Base-by-base conservation (phyloP, 2,329 filamentous ascomycete genomes). In the Rutstroemia sp. region DNA sequence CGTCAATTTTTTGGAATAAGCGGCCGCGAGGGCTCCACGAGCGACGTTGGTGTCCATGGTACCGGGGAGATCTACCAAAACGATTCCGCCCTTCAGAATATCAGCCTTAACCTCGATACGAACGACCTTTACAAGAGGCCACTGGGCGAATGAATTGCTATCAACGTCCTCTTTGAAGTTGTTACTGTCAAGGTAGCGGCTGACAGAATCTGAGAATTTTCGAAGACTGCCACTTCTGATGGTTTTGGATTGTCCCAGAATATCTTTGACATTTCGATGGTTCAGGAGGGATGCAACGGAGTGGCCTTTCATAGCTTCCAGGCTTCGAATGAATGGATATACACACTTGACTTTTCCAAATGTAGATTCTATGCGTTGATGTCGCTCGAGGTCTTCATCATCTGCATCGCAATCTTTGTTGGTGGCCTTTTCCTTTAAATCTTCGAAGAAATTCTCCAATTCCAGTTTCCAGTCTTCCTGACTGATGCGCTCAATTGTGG, bases 321-420 rank as follows among this genome's bases (percentile, higher is more conserved):
- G 53, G 12, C 63, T 44, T 21, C 53, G 69, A 52, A 69, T 71
- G 0, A 66, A 53, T 1, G 72, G 72, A 58, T 77, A 77, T 3
- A 77, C 71, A 4, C 71, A 70, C 54, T 71, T 71, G 30, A 77
- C 71, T 55, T 77, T 77, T 0, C 71, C 70, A 62, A 73, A 74
- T 9, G 47, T 41, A 5, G 42, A 34, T 4, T 72, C 71, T 25
- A 77, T 73, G 2, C 61, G 25, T n/a, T 37, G 16, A 2, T 55
- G 38, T 12, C 48, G 23, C 25, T 67, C 64, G 0, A 61, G 60
- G 2, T 68, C 67, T 0, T 73, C 71, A 34, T 67, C 65, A 8
- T 52, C 58, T 41, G 74, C 51, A 7, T 59, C 54, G 1, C 18
- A 44, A 19, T 57, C 59, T 5, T 21, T 21, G 19, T 46, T 38